phyloP scores from a whole-genome alignment of 805 yeast genomes.

The Grigorovia transvaalensis region DNA sequence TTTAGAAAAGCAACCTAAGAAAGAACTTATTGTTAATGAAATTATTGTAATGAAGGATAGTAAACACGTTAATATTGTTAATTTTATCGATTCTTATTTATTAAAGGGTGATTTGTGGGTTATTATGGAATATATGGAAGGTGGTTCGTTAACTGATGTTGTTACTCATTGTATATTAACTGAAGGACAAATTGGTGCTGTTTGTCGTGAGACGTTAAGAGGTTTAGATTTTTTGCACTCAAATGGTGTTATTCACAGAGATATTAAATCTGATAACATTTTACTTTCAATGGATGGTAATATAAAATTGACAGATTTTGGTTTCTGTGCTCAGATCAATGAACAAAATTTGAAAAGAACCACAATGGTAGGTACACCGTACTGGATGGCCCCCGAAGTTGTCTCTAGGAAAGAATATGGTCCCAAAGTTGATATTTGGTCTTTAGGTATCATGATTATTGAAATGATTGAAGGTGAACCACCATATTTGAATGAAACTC shows the following conservation, averaged over 20 bases:
- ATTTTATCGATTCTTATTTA: constrained; percentile 78
- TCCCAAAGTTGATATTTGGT: constrained; percentile 96
- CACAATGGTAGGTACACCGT: constrained; percentile 98
- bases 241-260: constrained; percentile 90
- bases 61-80: constrained; percentile 84
- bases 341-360: constrained; percentile 79
- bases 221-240: constrained; percentile 84
- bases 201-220: constrained; percentile 78
- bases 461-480: constrained; percentile 99
- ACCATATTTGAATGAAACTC: constrained; percentile 93
- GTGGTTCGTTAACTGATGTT: constrained; percentile 92
- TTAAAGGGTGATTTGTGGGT: constrained; percentile 85
- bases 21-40: constrained; percentile 89
- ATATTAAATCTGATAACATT: constrained; percentile 91
- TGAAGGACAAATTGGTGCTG: constrained; percentile 92
- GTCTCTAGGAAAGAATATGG: constrained; percentile 92
- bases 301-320: constrained; percentile 90
- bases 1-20: constrained; percentile 87
- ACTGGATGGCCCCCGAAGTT: constrained; percentile 99
- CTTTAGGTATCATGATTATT: constrained; percentile 93
- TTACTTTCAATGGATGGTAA: constrained; percentile 74
- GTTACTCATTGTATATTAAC: constrained; percentile 82
- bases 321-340: constrained; percentile 89
- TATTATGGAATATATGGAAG: constrained; percentile 98
- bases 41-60: constrained; percentile 92